Percentiles rank a stretch among this genome's conserved stretches.
Conservation (phyloP, 768 basidiomycete genomes). For the Lactarius quietus region DNA sequence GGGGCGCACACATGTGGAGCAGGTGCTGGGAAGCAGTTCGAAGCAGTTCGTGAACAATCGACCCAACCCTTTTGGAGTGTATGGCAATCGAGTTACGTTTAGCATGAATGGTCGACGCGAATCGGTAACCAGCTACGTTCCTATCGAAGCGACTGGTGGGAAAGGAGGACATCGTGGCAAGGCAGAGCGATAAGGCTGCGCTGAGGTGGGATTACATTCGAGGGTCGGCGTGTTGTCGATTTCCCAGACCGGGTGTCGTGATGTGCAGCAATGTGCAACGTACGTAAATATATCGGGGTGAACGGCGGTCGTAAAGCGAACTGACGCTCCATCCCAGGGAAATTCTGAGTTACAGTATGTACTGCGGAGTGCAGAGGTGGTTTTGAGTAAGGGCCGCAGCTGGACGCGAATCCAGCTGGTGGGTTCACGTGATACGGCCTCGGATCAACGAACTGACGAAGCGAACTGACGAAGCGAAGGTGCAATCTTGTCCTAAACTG, state of each 20-base stretch:
- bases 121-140: not conserved
- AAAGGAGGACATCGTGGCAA: not conserved
- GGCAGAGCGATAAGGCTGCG: not conserved
- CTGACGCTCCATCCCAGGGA: not conserved
- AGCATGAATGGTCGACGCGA: not conserved
- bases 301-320: not conserved
- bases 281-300: not conserved
- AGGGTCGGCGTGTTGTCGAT: not conserved
- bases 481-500: not conserved
- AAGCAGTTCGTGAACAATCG: not conserved
- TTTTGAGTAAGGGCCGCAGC: not conserved
- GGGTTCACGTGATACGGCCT: not conserved
- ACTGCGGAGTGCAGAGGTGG: not conserved
- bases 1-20: not conserved
- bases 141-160: not conserved
- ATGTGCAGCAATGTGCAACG: too few relatives aligned
- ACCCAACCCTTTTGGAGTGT: not conserved
- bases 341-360: not conserved
- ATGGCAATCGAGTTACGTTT: not conserved
- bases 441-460: too few relatives aligned
- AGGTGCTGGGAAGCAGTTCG: not conserved
- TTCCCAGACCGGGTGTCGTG: not conserved
- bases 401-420: too few relatives aligned
- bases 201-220: not conserved
- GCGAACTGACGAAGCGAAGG: too few relatives aligned